Conservation (phyloP, 164 flowering plant species). For the Houttuynia cordata region DNA sequence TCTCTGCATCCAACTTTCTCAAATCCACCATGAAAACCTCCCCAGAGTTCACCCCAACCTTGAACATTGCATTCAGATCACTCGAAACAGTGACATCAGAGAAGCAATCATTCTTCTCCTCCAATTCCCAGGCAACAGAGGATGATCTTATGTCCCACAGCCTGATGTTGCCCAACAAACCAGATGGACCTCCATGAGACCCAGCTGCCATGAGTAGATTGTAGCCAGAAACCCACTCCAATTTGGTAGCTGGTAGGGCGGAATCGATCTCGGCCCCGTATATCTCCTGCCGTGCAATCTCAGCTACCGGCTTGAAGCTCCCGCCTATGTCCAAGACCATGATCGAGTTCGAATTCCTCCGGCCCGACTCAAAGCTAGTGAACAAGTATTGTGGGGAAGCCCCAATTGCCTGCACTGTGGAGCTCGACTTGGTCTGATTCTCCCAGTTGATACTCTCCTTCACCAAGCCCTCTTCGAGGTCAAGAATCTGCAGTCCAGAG, state of each 20-base stretch:
- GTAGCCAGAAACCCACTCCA: slow-evolving; percentile 54
- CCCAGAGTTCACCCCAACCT: slow-evolving; percentile 81
- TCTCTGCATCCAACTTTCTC: slow-evolving; percentile 40
- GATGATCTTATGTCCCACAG: slow-evolving; percentile 79
- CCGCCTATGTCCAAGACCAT: slow-evolving; percentile 54
- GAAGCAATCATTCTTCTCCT: slow-evolving; percentile 73
- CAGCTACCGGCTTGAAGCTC: slow-evolving; percentile 40
- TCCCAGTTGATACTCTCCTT: slow-evolving; percentile 62
- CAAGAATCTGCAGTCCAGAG: slow-evolving; percentile 74
- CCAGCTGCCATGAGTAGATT: slow-evolving; percentile 75
- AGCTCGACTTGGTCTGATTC: slow-evolving; percentile 59
- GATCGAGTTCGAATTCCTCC: slow-evolving; percentile 80
- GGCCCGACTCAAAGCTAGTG: slow-evolving; percentile 75
- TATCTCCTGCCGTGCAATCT: slow-evolving; percentile 64
- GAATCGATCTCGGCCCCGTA: slow-evolving; percentile 71
- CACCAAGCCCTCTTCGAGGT: slow-evolving; percentile 45
- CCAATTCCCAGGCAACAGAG: slow-evolving; percentile 46
- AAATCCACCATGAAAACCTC: slow-evolving; percentile 62
- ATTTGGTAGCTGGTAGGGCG: slow-evolving; percentile 70
- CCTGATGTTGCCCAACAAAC: slow-evolving; percentile 56
- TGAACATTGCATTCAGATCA: slow-evolving; percentile 39
- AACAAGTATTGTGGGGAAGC: slow-evolving; percentile 44
- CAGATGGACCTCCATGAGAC: slow-evolving; percentile 79
- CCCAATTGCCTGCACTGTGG: slow-evolving; percentile 78
- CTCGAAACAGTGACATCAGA: slow-evolving; percentile 66